Percentiles rank a stretch among this genome's conserved stretches.
phyloP scores from a whole-genome alignment of 75 land plant genomes.

The Pinus taeda region DNA sequence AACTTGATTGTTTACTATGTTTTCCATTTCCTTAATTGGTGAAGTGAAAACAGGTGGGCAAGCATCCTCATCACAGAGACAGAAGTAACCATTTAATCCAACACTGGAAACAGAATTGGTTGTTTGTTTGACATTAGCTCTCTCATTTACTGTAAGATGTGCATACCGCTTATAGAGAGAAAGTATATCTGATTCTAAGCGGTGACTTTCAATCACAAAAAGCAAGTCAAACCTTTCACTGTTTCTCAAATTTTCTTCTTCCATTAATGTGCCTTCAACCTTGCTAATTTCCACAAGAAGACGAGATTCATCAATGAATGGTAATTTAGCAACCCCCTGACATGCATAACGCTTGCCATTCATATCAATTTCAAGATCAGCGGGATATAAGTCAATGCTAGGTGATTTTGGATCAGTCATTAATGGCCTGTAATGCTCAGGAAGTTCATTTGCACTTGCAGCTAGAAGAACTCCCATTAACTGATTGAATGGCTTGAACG shows the following conservation, averaged over 20 bases:
- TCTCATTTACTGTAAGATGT: constrained; percentile 30
- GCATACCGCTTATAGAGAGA: constrained; percentile 48
- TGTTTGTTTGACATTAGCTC: constrained; percentile 10
- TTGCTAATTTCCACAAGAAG: constrained; percentile 31
- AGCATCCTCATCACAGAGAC: constrained; percentile 72
- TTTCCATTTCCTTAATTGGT: constrained; percentile 74
- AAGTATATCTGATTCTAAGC: constrained; percentile 16
- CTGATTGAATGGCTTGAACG: too few species aligned
- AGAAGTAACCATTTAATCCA: constrained; percentile 85
- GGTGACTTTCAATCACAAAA: constrained; percentile 14
- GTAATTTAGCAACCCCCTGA: constrained; percentile 56
- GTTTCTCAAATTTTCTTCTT: too few species aligned
- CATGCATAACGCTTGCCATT: too few species aligned
- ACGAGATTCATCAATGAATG: constrained; percentile 45
- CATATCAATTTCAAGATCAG: too few species aligned
- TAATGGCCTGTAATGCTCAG: too few species aligned
- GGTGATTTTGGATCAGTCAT: too few species aligned
- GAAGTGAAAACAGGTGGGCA: constrained; percentile 88
- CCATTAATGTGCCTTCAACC: constrained; percentile 37
- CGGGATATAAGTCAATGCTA: too few species aligned
- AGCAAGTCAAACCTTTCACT: too few species aligned
- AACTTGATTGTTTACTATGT: constrained; percentile 86
- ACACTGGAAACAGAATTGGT: constrained; percentile 60
- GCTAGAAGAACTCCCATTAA: too few species aligned
- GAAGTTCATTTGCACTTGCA: too few species aligned